A percentile compares a stretch with the other conserved stretches of the same genome.
Conservation (phyloP, 78 protist genomes). For the Mantamonas sphyraenae region DNA sequence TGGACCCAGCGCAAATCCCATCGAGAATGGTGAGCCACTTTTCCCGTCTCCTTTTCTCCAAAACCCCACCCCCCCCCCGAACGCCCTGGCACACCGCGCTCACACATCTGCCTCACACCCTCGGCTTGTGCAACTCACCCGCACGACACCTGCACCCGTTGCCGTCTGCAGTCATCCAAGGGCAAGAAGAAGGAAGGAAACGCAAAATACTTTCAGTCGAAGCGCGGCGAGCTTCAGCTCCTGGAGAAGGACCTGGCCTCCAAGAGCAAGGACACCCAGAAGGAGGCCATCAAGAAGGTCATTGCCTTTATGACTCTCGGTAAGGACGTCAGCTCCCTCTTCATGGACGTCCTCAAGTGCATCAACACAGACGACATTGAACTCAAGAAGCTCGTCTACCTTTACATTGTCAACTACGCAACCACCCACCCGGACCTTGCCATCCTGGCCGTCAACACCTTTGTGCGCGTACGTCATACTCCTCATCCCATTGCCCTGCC, state of each 20-base stretch:
- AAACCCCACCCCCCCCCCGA: no score
- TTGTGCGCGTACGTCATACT: constrained; percentile 62
- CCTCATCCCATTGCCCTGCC: neutral
- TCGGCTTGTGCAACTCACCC: no score
- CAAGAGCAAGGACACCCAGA: constrained; percentile 39
- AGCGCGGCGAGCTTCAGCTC: constrained; percentile 15
- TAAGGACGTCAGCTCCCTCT: constrained; percentile 85
- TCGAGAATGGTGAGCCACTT: no score
- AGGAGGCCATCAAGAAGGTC: constrained; percentile 95
- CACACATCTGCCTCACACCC: no score
- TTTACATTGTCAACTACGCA: constrained; percentile 97
- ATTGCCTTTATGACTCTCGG: constrained; percentile 99
- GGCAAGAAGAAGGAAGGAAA: no score
- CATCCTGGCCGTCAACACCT: constrained; percentile 94
- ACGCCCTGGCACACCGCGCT: no score
- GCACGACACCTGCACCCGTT: no score
- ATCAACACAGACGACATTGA: constrained; percentile 89
- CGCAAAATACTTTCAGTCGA: no score
- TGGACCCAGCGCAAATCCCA: no score
- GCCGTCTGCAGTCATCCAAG: no score
- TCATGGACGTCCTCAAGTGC: constrained; percentile 86
- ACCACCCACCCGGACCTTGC: constrained; percentile 95
- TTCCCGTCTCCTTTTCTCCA: no score
- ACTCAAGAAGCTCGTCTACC: constrained; percentile 96
- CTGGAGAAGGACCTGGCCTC: constrained; percentile 36